Evolutionary conservation across 495 filamentous ascomycete genomes (phyloP).

Genomic region (Xylaria flabelliformis): DNA sequence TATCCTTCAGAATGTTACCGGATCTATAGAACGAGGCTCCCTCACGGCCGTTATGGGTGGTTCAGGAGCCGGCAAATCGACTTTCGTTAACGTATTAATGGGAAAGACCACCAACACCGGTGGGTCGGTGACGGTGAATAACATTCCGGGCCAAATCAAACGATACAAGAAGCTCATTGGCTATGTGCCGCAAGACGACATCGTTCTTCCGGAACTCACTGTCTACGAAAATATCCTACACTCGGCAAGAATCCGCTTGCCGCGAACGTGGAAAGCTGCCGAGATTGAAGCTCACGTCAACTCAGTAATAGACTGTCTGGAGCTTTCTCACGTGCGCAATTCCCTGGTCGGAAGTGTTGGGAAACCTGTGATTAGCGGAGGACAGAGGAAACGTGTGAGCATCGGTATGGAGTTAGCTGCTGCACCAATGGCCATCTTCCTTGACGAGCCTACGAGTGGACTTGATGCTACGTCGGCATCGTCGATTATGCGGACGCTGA

Average conservation of each 20-base stretch:
- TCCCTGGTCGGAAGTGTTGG: constrained; percentile 52
- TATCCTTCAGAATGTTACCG: constrained; percentile 57
- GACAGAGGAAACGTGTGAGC: constrained; percentile 57
- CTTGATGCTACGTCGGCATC: constrained; percentile 69
- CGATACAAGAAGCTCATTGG: constrained; percentile 61
- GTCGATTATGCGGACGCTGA: constrained; percentile 61
- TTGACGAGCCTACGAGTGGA: constrained; percentile 70
- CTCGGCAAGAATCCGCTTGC: constrained; percentile 57
- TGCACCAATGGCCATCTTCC: constrained; percentile 69
- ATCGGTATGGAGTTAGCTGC: constrained; percentile 67
- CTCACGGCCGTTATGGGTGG: constrained; percentile 59
- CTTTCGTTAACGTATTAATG: constrained; percentile 62
- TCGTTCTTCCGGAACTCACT: constrained; percentile 57
- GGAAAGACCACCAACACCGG: constrained; percentile 53
- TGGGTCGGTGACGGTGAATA: constrained; percentile 56
- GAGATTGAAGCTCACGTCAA: constrained; percentile 52
- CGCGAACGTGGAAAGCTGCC: constrained; percentile 46
- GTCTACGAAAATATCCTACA: constrained; percentile 61
- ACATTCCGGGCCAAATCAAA: constrained; percentile 51
- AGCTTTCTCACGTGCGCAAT: constrained; percentile 51
- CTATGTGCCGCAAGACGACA: constrained; percentile 62
- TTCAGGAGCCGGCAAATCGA: constrained; percentile 58
- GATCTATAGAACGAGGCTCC: constrained; percentile 56
- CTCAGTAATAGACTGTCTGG: constrained; percentile 52
- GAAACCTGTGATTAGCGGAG: constrained; percentile 56